These are phyloP conservation scores for Debaryomyces hansenii DNA, from an alignment of 805 yeast genomes.

Conservation along the genomic window DNA sequence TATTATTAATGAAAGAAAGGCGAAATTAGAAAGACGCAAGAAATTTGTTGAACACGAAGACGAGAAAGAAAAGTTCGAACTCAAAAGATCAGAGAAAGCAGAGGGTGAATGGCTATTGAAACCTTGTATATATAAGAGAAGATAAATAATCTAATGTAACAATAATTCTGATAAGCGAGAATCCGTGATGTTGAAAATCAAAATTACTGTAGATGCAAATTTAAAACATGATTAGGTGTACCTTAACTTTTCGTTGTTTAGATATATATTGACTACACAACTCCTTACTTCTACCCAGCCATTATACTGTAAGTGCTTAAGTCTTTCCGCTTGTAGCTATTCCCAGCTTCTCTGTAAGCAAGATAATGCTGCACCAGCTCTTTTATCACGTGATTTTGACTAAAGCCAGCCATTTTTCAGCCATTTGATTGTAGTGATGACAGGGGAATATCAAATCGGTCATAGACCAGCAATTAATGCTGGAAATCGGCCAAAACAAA, in stretches of 20 bases:
- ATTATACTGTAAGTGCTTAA: no score
- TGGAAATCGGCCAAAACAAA: background rate
- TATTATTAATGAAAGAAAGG: slow-evolving; percentile 59
- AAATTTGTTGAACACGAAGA: slow-evolving; percentile 71
- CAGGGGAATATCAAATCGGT: background rate
- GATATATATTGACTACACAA: no score
- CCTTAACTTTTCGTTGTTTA: no score
- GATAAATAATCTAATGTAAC: slow-evolving; percentile 25
- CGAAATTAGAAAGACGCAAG: slow-evolving; percentile 59
- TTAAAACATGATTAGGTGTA: no score
- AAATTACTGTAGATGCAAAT: no score
- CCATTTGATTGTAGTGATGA: background rate
- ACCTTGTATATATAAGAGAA: slow-evolving; percentile 93
- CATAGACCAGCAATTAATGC: background rate
- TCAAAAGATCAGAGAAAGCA: slow-evolving; percentile 52
- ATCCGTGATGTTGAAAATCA: no score
- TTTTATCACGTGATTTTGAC: background rate
- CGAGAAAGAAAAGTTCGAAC: slow-evolving; percentile 59
- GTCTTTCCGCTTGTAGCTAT: no score
- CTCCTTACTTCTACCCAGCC: no score
- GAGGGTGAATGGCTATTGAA: slow-evolving; percentile 90
- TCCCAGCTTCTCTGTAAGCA: no score
- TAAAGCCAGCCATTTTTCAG: slow-evolving; percentile 1
- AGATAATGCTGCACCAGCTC: no score
- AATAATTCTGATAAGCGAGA: no score